Evolutionary conservation across 1,139 yeast genomes (phyloP), one percentile per base, ranked within the genome.

Genomic region (Saccharomyces hybrid): DNA sequence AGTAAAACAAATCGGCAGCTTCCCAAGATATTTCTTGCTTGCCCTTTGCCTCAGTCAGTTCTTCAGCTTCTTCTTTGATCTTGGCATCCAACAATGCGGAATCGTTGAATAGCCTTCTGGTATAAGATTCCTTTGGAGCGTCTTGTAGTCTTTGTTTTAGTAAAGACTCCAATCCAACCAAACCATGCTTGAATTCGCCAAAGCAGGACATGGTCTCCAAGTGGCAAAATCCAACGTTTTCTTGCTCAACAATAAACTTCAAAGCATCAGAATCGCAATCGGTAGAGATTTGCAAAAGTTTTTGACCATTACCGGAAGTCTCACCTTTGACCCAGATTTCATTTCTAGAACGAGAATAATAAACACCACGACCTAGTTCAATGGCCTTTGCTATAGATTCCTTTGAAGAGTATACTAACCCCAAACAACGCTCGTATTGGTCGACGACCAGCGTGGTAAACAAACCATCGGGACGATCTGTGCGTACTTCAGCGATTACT

Each of bases 291-390:
- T 76, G 73, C 28, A 86, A 63, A 53, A 93, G 76, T 60, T 76
- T 77, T 72, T 93, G 99, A 1, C 96, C 88, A 51, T 96, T 96
- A 9, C 99, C 99, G 34, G 96, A 86, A 4, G 96, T 88, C 55
- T 87, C 87, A 42, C 99, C 99, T 71, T 93, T 93, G 71, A 86
- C 88, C 99, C 99, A 93, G 56, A 93, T 78, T 26, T 95, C 89
- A 57, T 85, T 84, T 60, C 89, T 81, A 60, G 85, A 84, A 63
- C 99, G 84, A 5, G 96, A 89, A 71, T 88, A 97, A 72, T 93
- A 93, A 7, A 93, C 96, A 52, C 99, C 99, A 13, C 88, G 83
- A 50, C 82, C 80, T 44, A 88, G 87, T 56, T 82, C 81, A 61
- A 93, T 80, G 4, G 98, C 93, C 63, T 88, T 95, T 51, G 78